Base-by-base conservation (phyloP, 2,329 filamentous ascomycete species). In the Fusarium sp. region DNA sequence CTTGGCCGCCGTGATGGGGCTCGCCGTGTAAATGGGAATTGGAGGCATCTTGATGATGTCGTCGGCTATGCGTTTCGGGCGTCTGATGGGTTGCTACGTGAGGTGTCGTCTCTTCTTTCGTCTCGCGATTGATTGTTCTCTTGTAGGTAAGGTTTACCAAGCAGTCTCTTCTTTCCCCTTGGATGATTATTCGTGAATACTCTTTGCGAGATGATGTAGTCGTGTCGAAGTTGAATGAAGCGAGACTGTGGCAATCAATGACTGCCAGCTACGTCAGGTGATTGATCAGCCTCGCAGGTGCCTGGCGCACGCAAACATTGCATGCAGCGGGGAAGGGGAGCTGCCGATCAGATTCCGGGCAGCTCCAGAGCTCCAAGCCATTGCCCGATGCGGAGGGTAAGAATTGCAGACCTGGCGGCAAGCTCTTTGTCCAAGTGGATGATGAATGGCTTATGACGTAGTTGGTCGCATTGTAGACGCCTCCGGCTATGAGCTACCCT, bases 1-100 rank as follows among this genome's bases (percentile, higher is more conserved):
- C 78, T 87, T 89, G 62, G 83, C 79, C 36, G 85, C 83, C 72
- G 81, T 85, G 76, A 90, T 88, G 49, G 88, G 87, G 75, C 86
- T 88, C 59, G 84, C 77, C 34, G 83, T 84, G 77, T 88, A 87
- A 42, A 89, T 83, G 51, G 84, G 85, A 66, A 90, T 84, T n/a
- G 87, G 83, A 53, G 87, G 82, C 87, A 90, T 90, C n/a, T 50
- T 80, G 54, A 7, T 27, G 36, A 31, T 34, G 59, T 49, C 4
- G 16, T n/a, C 23, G 4, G 25, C 13, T 40, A 13, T 42, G 7
- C n/a, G 46, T 33, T 55, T 55, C 18, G 16, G 13, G 13, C 34
- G 46, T 36, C 38, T 25, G 14, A 25, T 33, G 6, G n/a, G 42
- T 23, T 4, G 29, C 34, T 29, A 10, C 14, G 6, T 40, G 29